phyloP scores from a whole-genome alignment of 140 eudicot genomes.

The Oenanthe javanica region DNA sequence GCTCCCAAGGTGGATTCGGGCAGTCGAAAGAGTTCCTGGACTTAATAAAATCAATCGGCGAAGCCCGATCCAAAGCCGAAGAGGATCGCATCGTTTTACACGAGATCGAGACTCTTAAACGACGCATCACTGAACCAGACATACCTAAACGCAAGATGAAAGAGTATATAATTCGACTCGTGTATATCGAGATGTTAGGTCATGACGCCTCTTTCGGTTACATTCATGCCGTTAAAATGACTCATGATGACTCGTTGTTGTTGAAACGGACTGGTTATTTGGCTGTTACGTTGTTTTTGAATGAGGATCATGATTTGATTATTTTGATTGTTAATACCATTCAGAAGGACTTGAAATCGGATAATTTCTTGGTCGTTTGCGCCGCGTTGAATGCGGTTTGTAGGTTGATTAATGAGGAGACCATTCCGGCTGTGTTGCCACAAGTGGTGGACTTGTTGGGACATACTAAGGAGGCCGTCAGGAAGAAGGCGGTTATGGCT shows the following conservation, averaged over 20 bases:
- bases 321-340: constrained; percentile 93
- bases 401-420: constrained; percentile 96
- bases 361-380: constrained; percentile 83
- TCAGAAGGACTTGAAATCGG: constrained; percentile 94
- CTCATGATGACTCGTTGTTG: constrained; percentile 65
- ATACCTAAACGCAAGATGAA: constrained; percentile 85
- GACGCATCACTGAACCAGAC: constrained; percentile 57
- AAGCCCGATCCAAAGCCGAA: constrained; percentile 94
- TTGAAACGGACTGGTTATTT: constrained; percentile 82
- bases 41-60: constrained; percentile 92
- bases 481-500: constrained; percentile 99
- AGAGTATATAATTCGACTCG: constrained; percentile 74
- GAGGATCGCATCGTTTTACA: constrained; percentile 81
- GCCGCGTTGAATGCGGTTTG: constrained; percentile 97
- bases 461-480: constrained; percentile 77
- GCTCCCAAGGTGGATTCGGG: constrained; percentile 86
- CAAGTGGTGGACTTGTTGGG: constrained; percentile 86
- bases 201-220: constrained; percentile 93
- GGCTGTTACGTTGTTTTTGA: constrained; percentile 84
- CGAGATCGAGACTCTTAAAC: constrained; percentile 84
- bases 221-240: constrained; percentile 96
- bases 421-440: constrained; percentile 87
- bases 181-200: constrained; percentile 97
- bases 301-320: constrained; percentile 96
- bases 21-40: constrained; percentile 94